These are phyloP conservation scores for Coniochaeta pulveracea DNA, from an alignment of 2,329 filamentous ascomycete species.

Conservation along the genomic window DNA sequence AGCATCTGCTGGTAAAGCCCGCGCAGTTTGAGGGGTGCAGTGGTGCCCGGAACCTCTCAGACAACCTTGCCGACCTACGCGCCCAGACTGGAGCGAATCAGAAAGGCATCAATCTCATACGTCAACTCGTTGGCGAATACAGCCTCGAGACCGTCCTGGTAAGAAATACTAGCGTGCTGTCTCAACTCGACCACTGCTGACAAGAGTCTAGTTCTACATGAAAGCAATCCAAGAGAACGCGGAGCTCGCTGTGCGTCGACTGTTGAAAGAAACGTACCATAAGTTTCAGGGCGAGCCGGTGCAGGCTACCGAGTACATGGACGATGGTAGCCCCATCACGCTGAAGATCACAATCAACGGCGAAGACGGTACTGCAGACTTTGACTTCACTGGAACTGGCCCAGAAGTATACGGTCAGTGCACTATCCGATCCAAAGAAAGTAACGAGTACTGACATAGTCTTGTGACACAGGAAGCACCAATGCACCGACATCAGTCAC, in stretches of 20 bases:
- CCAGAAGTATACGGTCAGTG: constrained; percentile 52
- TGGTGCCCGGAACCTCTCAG: constrained; percentile 21
- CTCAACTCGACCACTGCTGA: too few relatives aligned
- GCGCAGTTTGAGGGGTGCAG: constrained; percentile 23
- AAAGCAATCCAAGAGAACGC: constrained; percentile 27
- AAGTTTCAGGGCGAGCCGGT: constrained; percentile 21
- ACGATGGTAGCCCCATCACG: constrained; percentile 20
- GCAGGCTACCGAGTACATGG: constrained; percentile 19
- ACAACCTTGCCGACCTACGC: constrained; percentile 31
- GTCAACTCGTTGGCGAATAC: constrained; percentile 19
- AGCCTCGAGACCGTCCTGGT: constrained; percentile 18
- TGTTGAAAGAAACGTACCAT: constrained; percentile 25
- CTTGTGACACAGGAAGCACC: too few relatives aligned
- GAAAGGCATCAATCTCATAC: constrained; percentile 21
- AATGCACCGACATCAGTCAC: constrained; percentile 8
- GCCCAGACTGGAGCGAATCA: constrained; percentile 29
- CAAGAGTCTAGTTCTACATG: constrained; percentile 54
- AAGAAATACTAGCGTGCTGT: too few relatives aligned
- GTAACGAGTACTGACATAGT: too few relatives aligned
- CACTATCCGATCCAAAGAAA: too few relatives aligned
- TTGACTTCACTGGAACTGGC: constrained; percentile 61
- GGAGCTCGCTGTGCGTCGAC: constrained; percentile 20
- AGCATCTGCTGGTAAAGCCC: constrained; percentile 11
- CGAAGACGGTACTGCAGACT: constrained; percentile 54
- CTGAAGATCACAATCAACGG: constrained; percentile 17